Evolutionary conservation across 345 rosid species (phyloP).

Genomic region (Microcos paniculata): DNA sequence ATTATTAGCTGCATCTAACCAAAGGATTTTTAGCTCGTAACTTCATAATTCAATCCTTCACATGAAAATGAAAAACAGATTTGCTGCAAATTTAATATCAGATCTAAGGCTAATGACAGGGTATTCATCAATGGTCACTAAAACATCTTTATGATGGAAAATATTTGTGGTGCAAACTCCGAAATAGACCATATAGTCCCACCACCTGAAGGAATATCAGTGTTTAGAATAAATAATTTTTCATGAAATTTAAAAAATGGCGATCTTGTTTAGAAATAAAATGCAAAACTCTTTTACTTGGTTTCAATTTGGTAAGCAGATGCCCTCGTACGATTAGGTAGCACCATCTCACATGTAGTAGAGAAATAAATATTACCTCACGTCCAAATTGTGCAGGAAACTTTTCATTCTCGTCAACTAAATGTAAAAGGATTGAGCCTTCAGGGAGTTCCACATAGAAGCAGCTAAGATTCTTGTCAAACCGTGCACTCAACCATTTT

Average conservation of each 20-base stretch:
- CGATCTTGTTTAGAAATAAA: not conserved
- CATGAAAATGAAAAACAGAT: not conserved
- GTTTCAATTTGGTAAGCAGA: not conserved
- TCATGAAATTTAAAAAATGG: not conserved
- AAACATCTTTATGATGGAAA: not conserved
- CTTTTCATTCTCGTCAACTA: constrained; percentile 66
- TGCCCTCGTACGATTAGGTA: not conserved
- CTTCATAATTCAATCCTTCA: not conserved
- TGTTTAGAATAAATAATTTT: no score
- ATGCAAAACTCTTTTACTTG: not conserved
- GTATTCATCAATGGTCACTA: not conserved
- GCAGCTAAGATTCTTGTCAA: constrained; percentile 51
- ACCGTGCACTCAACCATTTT: constrained; percentile 63
- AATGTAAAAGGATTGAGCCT: constrained; percentile 58
- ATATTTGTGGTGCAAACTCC: not conserved
- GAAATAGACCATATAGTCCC: not conserved
- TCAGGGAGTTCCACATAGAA: constrained; percentile 84
- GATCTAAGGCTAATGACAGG: not conserved
- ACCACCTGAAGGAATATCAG: not conserved
- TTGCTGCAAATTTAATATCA: not conserved
- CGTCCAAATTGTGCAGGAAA: constrained; percentile 94
- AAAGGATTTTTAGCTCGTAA: not conserved
- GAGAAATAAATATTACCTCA: constrained; percentile 46
- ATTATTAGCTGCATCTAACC: not conserved
- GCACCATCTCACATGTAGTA: not conserved